phyloP scores from a whole-genome alignment of 352 stramenopile genomes.

The Blastocystis sp. region DNA sequence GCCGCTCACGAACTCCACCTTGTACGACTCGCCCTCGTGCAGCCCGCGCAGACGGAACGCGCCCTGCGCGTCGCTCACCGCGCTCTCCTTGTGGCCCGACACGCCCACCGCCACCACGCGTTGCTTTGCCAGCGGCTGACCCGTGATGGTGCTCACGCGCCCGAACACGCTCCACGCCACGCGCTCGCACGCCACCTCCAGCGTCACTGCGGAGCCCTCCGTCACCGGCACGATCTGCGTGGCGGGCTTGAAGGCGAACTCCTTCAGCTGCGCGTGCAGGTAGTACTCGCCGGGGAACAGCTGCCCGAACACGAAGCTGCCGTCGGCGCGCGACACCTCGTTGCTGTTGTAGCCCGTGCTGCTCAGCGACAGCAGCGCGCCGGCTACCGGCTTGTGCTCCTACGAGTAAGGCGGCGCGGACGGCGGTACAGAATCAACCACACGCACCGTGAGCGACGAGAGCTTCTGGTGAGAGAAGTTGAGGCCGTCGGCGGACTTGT shows the following conservation, averaged over 20 bases:
- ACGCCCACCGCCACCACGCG: background rate
- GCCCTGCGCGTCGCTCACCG: constrained; percentile 10
- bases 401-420: background rate
- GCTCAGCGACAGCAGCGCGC: constrained; percentile 20
- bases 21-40: constrained; percentile 14
- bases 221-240: constrained; percentile 3
- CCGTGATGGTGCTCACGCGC: constrained; percentile 27
- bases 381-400: background rate
- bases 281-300: constrained; percentile 47
- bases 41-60: constrained; percentile 44
- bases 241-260: constrained; percentile 15
- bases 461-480: constrained; percentile 57
- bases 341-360: background rate
- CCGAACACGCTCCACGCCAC: constrained; percentile 55
- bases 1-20: background rate
- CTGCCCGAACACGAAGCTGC: constrained; percentile 34
- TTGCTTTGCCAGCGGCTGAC: background rate
- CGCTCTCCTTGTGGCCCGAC: background rate
- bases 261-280: constrained; percentile 52
- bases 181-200: background rate
- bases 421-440: background rate
- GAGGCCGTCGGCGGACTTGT: constrained; percentile 32
- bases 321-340: background rate
- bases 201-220: background rate
- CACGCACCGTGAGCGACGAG: background rate